Evolutionary conservation across 139 green algal species (phyloP), one percentile per base, ranked within the genome.

Genomic region (Chlamydomonas sp.): DNA sequence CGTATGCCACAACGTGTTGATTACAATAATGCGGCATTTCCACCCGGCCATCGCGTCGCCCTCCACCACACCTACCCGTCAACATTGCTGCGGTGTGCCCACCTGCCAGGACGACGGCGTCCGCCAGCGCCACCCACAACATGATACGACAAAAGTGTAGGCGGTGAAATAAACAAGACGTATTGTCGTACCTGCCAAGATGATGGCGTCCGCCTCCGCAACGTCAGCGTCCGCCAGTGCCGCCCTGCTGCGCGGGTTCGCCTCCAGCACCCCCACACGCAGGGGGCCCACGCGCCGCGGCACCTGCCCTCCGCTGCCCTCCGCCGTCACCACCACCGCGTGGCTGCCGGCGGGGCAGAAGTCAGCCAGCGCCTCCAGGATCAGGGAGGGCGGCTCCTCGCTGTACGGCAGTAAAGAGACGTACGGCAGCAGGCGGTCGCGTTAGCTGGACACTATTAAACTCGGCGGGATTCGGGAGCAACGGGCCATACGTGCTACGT

Each of bases 131-230:
- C 31, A 49, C 31, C 31, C 31, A 49, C 31, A 49, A 49, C 31
- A 49, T 49, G 31, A 49, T 49, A 49, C 31, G 31, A 49, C 31
- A 49, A 49, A 49, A 49, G 31, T 49, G 31, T 49, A 49, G 31
- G 31, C 31, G 31, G 31, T 49, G 31, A 49, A 49, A 49, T 49
- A 49, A 49, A 49, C 31, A 49, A 49, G 31, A 49, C 31, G 31
- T 49, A 49, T 49, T 49, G 31, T 49, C 31, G 31, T 49, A 90
- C 89, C 89, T 85, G 89, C 75, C 64, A 92, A 69, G 80, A 92
- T 76, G 17, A 90, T 81, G 0, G 69, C 78, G 66, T 89, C 73
- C 6, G 85, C 89, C 20, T 83, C 63, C 49, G 77, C 59, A n/a
- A 87, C 80, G 7, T 64, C 71, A 60, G 85, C 89, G 17, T 71